Evolutionary conservation across 2,329 filamentous ascomycete genomes (phyloP).

Genomic region (Emmonsiellopsis sp.): DNA sequence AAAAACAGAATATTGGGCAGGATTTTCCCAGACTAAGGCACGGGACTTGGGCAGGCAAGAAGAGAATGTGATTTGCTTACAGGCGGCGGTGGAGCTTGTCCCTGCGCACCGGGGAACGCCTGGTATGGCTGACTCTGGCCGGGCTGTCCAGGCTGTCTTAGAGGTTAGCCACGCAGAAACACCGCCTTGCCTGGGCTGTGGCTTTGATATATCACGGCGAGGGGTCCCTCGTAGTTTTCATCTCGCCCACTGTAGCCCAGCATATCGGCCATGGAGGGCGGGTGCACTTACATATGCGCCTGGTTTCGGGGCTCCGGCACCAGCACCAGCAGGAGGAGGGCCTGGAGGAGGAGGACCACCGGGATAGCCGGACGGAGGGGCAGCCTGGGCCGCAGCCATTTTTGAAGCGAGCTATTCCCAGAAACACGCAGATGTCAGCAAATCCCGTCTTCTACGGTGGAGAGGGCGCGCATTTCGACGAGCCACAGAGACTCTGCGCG

Average conservation of each 20-base stretch:
- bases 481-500: not conserved
- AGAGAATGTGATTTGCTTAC: conserved; percentile 23
- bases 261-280: not conserved
- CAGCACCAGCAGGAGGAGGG: conserved; percentile 17
- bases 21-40: conserved; percentile 1
- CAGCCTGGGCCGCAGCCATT: conserved; percentile 27
- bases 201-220: not conserved
- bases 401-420: conserved; percentile 23
- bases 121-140: conserved; percentile 43
- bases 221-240: not conserved
- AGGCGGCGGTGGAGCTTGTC: conserved; percentile 19
- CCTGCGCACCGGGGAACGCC: conserved; percentile 40
- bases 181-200: not conserved
- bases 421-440: conserved; percentile 4
- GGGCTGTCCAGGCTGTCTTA: conserved; percentile 20
- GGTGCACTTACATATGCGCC: conserved; percentile 45
- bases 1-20: not conserved
- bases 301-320: conserved; percentile 21
- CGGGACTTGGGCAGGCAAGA: conserved; percentile 3
- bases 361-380: conserved; percentile 28
- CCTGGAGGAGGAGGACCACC: conserved; percentile 25
- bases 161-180: not conserved
- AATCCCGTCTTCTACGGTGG: conserved; percentile 3
- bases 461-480: not conserved
- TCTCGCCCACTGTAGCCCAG: not conserved